Conservation (phyloP, 2,329 filamentous ascomycete genomes). For the Aureobasidium sp. region DNA sequence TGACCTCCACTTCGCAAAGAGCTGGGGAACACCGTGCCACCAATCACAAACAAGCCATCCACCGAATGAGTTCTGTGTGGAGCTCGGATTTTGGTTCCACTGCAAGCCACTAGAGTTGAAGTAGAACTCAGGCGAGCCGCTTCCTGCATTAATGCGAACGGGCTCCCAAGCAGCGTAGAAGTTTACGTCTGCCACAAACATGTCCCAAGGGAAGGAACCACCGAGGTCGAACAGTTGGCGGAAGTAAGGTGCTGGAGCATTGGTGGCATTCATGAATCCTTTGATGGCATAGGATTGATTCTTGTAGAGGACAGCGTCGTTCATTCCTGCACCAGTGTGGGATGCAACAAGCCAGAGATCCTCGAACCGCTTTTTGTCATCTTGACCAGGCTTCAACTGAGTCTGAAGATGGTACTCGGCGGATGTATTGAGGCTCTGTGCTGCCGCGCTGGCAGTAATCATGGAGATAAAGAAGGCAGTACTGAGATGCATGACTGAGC, state of each 20-base stretch:
- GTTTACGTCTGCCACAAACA: slow-evolving; percentile 20
- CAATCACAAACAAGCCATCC: slow-evolving; percentile 27
- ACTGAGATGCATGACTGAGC: slow-evolving; percentile 1
- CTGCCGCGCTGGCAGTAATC: slow-evolving; percentile 19
- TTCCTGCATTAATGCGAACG: slow-evolving; percentile 27
- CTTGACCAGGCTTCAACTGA: slow-evolving; percentile 22
- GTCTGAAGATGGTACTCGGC: slow-evolving; percentile 27
- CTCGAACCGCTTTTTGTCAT: slow-evolving; percentile 22
- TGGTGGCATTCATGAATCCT: slow-evolving; percentile 26
- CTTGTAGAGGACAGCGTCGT: slow-evolving; percentile 25
- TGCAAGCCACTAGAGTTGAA: slow-evolving; percentile 30
- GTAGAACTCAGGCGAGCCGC: slow-evolving; percentile 24
- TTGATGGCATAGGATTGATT: slow-evolving; percentile 18
- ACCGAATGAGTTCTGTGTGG: neutral
- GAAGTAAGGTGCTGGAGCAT: slow-evolving; percentile 23
- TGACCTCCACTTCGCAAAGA: slow-evolving; percentile 26
- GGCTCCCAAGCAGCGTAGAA: slow-evolving; percentile 30
- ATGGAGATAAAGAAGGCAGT: slow-evolving; percentile 17
- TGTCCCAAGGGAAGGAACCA: slow-evolving; percentile 23
- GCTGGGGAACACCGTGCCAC: slow-evolving; percentile 30
- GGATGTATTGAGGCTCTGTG: slow-evolving; percentile 23
- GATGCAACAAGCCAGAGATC: slow-evolving; percentile 25
- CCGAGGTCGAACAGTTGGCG: slow-evolving; percentile 29
- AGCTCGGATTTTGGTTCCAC: slow-evolving; percentile 21
- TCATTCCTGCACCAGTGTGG: slow-evolving; percentile 23